These are phyloP conservation scores for Arthrocladium fulminans DNA, from an alignment of 2,329 filamentous ascomycete species.

Conservation along the genomic window DNA sequence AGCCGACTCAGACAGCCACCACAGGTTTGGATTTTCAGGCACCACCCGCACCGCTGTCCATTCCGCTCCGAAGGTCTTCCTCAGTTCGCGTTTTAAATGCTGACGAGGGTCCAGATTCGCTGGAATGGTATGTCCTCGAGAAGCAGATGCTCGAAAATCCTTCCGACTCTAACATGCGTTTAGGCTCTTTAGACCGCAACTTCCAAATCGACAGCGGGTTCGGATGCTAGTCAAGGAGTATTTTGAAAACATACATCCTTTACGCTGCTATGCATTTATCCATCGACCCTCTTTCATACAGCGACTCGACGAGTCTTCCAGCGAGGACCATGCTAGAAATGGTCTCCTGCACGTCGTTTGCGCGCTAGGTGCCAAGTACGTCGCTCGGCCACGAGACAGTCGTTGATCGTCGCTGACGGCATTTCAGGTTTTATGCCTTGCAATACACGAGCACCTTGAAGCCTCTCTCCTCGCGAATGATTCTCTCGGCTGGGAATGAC, in stretches of 20 bases:
- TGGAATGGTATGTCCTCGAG: constrained; percentile 3
- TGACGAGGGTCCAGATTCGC: constrained; percentile 7
- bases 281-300: constrained; percentile 25
- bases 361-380: constrained; percentile 23
- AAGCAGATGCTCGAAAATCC: not conserved
- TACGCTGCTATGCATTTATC: constrained; percentile 24
- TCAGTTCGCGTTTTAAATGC: not conserved
- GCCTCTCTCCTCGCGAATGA: constrained; percentile 4
- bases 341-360: constrained; percentile 24
- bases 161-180: not conserved
- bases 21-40: not conserved
- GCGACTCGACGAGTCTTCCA: constrained; percentile 21
- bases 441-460: constrained; percentile 5
- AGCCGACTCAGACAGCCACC: not conserved
- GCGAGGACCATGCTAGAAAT: constrained; percentile 14
- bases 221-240: constrained; percentile 19
- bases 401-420: not conserved
- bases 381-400: not conserved
- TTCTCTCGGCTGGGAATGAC: constrained; percentile 9
- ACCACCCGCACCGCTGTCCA: not conserved
- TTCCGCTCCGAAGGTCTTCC: not conserved
- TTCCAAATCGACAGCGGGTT: constrained; percentile 5
- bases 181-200: constrained; percentile 7
- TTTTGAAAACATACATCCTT: constrained; percentile 24
- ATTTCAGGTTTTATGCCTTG: constrained; percentile 1